Percentiles rank a stretch among this genome's conserved stretches.
phyloP scores from a whole-genome alignment of 2,329 filamentous ascomycete species.

The Alternaria viburni region DNA sequence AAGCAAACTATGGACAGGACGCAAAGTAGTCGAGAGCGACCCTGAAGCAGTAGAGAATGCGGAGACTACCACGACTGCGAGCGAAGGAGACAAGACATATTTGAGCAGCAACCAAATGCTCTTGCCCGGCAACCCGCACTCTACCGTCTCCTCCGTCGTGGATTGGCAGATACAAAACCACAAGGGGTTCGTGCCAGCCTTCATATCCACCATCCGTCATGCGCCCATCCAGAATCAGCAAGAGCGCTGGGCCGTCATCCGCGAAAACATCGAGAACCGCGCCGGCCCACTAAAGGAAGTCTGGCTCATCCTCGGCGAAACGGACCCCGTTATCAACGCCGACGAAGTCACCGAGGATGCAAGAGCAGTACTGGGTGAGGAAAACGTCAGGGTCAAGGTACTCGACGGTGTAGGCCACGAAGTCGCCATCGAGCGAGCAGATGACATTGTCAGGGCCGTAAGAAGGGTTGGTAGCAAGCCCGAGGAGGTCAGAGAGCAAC shows the following conservation, averaged over 20 bases:
- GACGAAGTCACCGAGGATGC: constrained; percentile 70
- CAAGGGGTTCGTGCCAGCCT: constrained; percentile 70
- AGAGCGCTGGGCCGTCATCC: constrained; percentile 66
- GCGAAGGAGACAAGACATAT: constrained; percentile 28
- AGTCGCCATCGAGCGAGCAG: constrained; percentile 67
- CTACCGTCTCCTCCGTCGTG: constrained; percentile 68
- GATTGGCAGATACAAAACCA: constrained; percentile 73
- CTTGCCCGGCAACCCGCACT: constrained; percentile 57
- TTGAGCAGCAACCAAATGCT: constrained; percentile 45
- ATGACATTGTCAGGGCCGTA: constrained; percentile 58
- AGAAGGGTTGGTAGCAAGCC: constrained; percentile 7
- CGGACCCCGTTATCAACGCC: constrained; percentile 70
- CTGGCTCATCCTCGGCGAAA: constrained; percentile 68
- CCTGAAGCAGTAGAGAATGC: constrained; percentile 28
- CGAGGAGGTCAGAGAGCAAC: constrained; percentile 2
- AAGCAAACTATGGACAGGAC: constrained; percentile 37
- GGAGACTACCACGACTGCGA: constrained; percentile 14
- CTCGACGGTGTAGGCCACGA: constrained; percentile 71
- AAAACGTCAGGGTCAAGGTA: constrained; percentile 63
- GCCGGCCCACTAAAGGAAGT: constrained; percentile 57
- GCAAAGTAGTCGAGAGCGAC: constrained; percentile 35
- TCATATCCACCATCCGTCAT: constrained; percentile 72
- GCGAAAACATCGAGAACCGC: constrained; percentile 44
- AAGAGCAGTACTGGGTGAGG: constrained; percentile 60
- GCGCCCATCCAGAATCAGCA: constrained; percentile 72